phyloP scores from a whole-genome alignment of 176 grass and related monocot species.

The Miscanthus lutarioriparius region DNA sequence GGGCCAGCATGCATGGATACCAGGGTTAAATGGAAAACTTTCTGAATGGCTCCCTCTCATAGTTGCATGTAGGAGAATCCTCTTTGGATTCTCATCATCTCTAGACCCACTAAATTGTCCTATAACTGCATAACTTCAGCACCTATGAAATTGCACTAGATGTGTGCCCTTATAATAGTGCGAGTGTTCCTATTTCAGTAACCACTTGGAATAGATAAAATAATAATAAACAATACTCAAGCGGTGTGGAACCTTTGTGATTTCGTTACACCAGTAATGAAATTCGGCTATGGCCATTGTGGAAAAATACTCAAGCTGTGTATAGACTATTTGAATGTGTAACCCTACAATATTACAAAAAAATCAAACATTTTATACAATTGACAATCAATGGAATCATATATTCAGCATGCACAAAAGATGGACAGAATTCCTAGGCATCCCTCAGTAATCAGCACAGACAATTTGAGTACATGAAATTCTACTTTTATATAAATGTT shows the following conservation, averaged over 20 bases:
- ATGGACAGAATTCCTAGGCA: neutral
- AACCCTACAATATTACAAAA: slow-evolving; percentile 12
- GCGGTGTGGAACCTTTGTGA: neutral
- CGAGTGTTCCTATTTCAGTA: neutral
- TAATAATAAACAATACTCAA: neutral
- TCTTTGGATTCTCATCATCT: neutral
- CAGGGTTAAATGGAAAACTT: neutral
- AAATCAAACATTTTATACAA: slow-evolving; percentile 7
- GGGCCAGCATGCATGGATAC: neutral
- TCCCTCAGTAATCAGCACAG: neutral
- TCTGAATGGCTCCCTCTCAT: neutral
- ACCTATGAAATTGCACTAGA: neutral
- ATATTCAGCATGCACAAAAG: neutral
- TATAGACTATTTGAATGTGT: neutral
- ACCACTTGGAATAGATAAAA: neutral
- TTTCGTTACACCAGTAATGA: no score
- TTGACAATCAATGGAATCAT: slow-evolving; percentile 2
- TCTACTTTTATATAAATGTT: neutral
- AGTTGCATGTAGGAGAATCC: neutral
- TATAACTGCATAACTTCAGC: slow-evolving; percentile 1
- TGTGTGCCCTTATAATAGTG: neutral
- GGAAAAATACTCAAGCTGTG: neutral
- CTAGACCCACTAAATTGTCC: slow-evolving; percentile 17
- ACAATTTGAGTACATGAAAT: slow-evolving; percentile 14
- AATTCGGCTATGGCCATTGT: no score